These are phyloP conservation scores for Aspergillus indologenus DNA, from an alignment of 495 filamentous ascomycete genomes.

Conservation along the genomic window DNA sequence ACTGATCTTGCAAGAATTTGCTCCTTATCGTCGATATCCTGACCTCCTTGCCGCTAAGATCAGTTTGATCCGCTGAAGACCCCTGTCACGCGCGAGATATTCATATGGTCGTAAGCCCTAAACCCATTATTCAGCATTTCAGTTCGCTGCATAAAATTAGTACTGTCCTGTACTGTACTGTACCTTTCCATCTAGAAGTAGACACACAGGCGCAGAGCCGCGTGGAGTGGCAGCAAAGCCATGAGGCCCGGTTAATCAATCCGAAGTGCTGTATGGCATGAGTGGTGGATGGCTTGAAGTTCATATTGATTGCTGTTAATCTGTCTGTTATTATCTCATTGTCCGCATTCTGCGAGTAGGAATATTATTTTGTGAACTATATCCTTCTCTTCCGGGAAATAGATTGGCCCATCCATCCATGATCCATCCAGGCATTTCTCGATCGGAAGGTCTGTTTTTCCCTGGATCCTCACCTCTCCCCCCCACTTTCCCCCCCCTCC, in stretches of 20 bases:
- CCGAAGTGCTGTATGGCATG: background rate
- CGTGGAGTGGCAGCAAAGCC: background rate
- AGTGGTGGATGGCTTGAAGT: background rate
- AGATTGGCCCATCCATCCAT: background rate
- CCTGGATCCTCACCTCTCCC: background rate
- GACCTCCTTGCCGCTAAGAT: background rate
- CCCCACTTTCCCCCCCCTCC: too few species aligned
- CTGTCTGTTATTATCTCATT: background rate
- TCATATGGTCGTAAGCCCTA: background rate
- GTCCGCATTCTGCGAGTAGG: background rate
- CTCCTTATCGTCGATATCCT: background rate
- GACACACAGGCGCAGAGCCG: too few species aligned
- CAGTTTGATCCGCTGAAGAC: background rate
- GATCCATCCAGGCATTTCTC: background rate
- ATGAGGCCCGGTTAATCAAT: background rate
- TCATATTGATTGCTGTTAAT: background rate
- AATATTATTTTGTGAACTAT: background rate
- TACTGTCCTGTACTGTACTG: too few species aligned
- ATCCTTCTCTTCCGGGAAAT: background rate
- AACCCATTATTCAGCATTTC: background rate
- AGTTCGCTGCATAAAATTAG: background rate
- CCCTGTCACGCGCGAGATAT: background rate
- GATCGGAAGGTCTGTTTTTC: background rate
- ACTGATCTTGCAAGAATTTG: background rate
- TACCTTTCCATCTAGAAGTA: too few species aligned